Percentiles rank a stretch among this genome's conserved stretches.
Evolutionary conservation across 1,284 basidiomycete genomes (phyloP).

Genomic region (Heterobasidion parviporum): DNA sequence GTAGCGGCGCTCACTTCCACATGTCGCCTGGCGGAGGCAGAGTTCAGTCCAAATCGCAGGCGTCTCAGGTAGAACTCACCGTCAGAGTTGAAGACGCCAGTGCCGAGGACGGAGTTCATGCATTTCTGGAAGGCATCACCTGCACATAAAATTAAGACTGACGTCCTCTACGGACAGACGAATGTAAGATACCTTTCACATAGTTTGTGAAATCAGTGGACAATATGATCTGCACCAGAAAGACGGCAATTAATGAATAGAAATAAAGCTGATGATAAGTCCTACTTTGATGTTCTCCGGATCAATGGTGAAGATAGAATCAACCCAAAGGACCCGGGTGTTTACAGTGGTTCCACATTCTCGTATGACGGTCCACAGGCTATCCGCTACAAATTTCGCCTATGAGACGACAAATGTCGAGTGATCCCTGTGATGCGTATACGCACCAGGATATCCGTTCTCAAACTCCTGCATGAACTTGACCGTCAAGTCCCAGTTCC

Average conservation of each 20-base stretch:
- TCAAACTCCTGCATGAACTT: not conserved
- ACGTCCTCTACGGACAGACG: not conserved
- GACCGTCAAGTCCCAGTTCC: not conserved
- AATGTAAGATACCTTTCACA: slow-evolving; percentile 3
- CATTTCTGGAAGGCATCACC: not conserved
- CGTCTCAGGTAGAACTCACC: not conserved
- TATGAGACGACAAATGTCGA: not conserved
- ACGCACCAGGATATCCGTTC: not conserved
- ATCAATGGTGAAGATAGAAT: slow-evolving; percentile 1
- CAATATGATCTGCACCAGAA: slow-evolving; percentile 1
- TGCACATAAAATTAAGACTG: not conserved
- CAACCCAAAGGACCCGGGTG: not conserved
- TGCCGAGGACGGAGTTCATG: slow-evolving; percentile 2
- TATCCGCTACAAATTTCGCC: not conserved
- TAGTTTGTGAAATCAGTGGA: slow-evolving; percentile 4
- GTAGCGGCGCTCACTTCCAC: slow-evolving; percentile 18
- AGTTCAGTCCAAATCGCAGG: not conserved
- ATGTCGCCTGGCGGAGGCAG: slow-evolving; percentile 15
- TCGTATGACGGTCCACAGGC: not conserved
- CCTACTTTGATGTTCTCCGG: slow-evolving; percentile 7
- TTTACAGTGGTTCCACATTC: not conserved
- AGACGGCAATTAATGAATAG: not conserved
- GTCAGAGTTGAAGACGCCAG: slow-evolving; percentile 11
- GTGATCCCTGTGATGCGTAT: too few relatives aligned
- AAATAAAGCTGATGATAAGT: not conserved